These are phyloP conservation scores for Balamuthia mandrillaris DNA, from an alignment of 208 protist genomes.

Conservation along the genomic window DNA sequence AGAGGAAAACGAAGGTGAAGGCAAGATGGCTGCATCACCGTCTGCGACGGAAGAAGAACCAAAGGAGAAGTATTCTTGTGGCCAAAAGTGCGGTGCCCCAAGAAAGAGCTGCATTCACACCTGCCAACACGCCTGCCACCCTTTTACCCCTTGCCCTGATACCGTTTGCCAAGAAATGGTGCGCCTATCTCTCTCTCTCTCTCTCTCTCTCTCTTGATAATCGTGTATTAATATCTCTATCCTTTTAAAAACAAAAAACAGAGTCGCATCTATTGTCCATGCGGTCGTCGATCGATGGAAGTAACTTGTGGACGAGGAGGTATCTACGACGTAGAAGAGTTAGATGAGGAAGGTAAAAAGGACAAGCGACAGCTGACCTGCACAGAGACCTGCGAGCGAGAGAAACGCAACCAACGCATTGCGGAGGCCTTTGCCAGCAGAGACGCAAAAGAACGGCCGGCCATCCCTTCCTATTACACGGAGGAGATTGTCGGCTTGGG, in stretches of 20 bases:
- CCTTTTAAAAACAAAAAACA: no score
- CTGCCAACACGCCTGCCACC: slow-evolving; percentile 48
- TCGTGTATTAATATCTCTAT: no score
- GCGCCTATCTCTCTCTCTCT: no score
- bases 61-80: no score
- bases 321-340: neutral
- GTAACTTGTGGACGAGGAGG: slow-evolving; percentile 47
- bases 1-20: neutral
- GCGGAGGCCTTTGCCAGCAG: slow-evolving; percentile 42
- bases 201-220: no score
- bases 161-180: neutral
- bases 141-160: slow-evolving; percentile 47
- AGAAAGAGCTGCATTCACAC: slow-evolving; percentile 41
- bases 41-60: neutral
- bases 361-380: slow-evolving; percentile 50
- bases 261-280: slow-evolving; percentile 52
- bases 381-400: slow-evolving; percentile 54
- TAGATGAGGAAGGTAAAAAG: no score
- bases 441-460: neutral
- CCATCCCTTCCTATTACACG: no score
- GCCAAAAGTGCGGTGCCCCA: slow-evolving; percentile 40
- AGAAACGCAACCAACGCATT: slow-evolving; percentile 48
- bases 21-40: neutral
- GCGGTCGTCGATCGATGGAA: slow-evolving; percentile 48
- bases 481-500: neutral